These are phyloP conservation scores for Phytopythium montanum DNA, from an alignment of 352 stramenopile genomes.

Conservation along the genomic window DNA sequence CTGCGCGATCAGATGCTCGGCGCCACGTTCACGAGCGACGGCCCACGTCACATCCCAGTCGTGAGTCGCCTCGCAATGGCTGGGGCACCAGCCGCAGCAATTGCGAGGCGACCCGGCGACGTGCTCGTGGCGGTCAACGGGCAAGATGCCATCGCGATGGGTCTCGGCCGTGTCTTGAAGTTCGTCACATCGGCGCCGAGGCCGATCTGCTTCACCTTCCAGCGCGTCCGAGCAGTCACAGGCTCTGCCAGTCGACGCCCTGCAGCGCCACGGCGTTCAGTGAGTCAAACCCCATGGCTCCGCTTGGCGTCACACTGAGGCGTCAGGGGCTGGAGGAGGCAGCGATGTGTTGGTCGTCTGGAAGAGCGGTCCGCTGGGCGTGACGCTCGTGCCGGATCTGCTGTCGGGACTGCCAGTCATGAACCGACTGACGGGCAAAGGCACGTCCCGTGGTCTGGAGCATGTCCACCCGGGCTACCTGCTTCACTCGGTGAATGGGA, in stretches of 20 bases:
- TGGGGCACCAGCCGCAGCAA: neutral
- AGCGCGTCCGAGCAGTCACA: conserved; percentile 19
- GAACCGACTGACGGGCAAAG: conserved; percentile 70
- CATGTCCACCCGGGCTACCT: conserved; percentile 37
- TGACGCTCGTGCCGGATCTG: conserved; percentile 49
- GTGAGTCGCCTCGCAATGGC: conserved; percentile 28
- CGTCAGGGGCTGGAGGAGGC: neutral
- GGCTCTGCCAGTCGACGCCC: neutral
- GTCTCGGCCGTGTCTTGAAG: conserved; percentile 33
- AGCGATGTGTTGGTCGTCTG: conserved; percentile 45
- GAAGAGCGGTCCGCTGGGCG: conserved; percentile 35
- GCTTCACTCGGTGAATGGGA: conserved; percentile 51
- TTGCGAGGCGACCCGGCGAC: conserved; percentile 32
- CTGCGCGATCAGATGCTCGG: conserved; percentile 38
- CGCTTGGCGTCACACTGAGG: neutral
- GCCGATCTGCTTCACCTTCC: conserved; percentile 50
- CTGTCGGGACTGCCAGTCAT: conserved; percentile 47
- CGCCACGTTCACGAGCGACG: conserved; percentile 40
- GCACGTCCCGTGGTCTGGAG: conserved; percentile 32
- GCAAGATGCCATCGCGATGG: conserved; percentile 36
- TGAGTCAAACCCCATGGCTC: neutral
- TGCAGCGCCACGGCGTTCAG: neutral
- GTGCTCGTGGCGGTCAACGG: conserved; percentile 56
- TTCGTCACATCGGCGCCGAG: conserved; percentile 28
- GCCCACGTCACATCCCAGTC: conserved; percentile 38